Evolutionary conservation across 306 rosid genomes (phyloP), one percentile per base, ranked within the genome.

Genomic region (Elaeagnus macrophylla): DNA sequence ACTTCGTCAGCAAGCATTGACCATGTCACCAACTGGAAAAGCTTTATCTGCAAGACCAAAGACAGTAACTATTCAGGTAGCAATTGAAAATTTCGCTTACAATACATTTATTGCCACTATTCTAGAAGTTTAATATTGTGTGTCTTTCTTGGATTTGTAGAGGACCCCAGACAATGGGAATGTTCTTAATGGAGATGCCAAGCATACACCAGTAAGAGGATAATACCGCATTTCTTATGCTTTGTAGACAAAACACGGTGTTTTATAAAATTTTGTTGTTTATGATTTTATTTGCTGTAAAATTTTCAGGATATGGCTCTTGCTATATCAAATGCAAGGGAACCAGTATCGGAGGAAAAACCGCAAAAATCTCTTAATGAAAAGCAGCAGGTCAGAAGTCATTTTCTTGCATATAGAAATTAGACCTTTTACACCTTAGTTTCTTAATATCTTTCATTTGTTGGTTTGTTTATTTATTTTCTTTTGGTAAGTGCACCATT

Each of bases 1-100:
- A 69, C 91, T 93, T 83, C 99, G 99, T 65, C 99, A 93, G 76
- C 96, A 93, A 79, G 95, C 96, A 74, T 65, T 93, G 88, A 80
- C 90, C 63, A 83, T 79, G 74, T 93, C 99, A 25, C 96, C 99
- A 47, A 89, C 95, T 35, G 97, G 72, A 62, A 93, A 77, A 72
- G 51, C 89, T 70, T 59, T 87, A 47, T 76, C 99, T 65, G 70
- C 86, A 44, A 79, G 96, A 74, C 74, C 95, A 53, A 88, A 74
- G 84, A 75, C 95, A 0, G 74, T 82, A 73, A 93, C 87, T 66
- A 64, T 84, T 77, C 99, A 84, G 96, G 99, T 93, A 25, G 32
- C 79, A 49, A 36, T 39, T 69, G 53, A 62, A 53, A 47, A 56
- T 12, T 20, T 7, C 14, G 47, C 39, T 62, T 39, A 15, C n/a